These are phyloP conservation scores for Trichoderma asperelloides DNA, from an alignment of 495 filamentous ascomycete species.

Conservation along the genomic window DNA sequence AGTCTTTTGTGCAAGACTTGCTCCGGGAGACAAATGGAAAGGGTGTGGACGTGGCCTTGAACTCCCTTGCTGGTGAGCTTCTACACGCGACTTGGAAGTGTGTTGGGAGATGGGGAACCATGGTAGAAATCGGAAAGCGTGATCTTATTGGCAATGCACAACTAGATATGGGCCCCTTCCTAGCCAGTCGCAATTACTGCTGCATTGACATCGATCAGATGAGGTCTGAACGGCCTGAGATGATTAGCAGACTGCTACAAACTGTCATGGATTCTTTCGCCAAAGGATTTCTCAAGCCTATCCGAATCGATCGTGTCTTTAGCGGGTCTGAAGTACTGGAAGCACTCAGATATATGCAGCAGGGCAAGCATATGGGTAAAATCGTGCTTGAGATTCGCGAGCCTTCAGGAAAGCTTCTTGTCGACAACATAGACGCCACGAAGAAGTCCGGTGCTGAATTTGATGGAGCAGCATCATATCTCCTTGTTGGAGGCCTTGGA, in stretches of 20 bases:
- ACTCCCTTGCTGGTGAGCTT: slow-evolving; percentile 46
- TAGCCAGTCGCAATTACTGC: slow-evolving; percentile 21
- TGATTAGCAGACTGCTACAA: no score
- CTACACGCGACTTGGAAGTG: slow-evolving; percentile 44
- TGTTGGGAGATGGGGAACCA: slow-evolving; percentile 44
- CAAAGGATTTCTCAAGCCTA: slow-evolving; percentile 14
- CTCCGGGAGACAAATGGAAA: neutral
- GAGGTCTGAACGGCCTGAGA: no score
- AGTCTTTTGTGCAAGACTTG: no score
- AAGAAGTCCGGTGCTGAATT: no score
- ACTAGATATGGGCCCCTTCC: slow-evolving; percentile 24
- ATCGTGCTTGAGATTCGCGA: no score
- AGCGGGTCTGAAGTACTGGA: slow-evolving; percentile 23
- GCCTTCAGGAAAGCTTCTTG: no score
- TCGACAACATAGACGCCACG: no score
- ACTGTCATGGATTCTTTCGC: no score
- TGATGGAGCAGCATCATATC: slow-evolving; percentile 20
- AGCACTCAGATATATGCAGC: slow-evolving; percentile 37
- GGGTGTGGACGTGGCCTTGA: slow-evolving; percentile 52
- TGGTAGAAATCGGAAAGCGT: slow-evolving; percentile 47
- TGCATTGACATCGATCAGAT: slow-evolving; percentile 15
- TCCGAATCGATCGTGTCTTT: slow-evolving; percentile 22
- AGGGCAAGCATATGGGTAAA: slow-evolving; percentile 42
- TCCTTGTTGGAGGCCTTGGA: slow-evolving; percentile 54
- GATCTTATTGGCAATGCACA: slow-evolving; percentile 25